These are phyloP conservation scores for Diplodia scrobiculata DNA, from an alignment of 2,329 filamentous ascomycete genomes.

Conservation along the genomic window DNA sequence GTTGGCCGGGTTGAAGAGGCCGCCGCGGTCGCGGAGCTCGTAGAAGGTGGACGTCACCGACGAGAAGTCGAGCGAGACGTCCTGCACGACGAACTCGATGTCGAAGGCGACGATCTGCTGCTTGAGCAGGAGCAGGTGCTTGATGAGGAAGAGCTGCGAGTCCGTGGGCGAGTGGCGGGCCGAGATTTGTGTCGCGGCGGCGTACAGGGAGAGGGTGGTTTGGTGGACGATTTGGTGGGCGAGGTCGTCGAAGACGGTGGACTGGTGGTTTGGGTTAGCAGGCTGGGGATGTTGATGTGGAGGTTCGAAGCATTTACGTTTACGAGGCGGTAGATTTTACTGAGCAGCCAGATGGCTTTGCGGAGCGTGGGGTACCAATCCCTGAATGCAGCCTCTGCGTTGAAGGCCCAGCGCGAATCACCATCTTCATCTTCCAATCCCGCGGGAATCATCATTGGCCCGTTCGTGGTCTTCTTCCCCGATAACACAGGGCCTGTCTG, in stretches of 20 bases:
- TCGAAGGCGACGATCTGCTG: conserved; percentile 95
- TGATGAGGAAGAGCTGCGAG: conserved; percentile 87
- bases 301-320: conserved; percentile 53
- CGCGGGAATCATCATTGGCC: conserved; percentile 36
- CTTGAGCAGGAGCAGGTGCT: conserved; percentile 91
- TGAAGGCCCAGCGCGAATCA: conserved; percentile 56
- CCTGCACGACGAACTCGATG: conserved; percentile 72
- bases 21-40: conserved; percentile 65
- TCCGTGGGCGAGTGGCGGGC: conserved; percentile 68
- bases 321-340: conserved; percentile 69
- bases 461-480: conserved; percentile 55
- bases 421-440: conserved; percentile 55
- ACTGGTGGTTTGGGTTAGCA: conserved; percentile 46
- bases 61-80: conserved; percentile 66
- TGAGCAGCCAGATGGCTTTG: conserved; percentile 69
- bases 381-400: conserved; percentile 59
- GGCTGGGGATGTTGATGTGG: neutral
- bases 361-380: conserved; percentile 68
- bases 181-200: conserved; percentile 71
- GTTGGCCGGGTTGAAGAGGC: conserved; percentile 65
- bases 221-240: conserved; percentile 85
- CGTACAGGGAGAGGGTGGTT: conserved; percentile 79
- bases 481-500: conserved; percentile 53
- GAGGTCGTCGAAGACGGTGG: conserved; percentile 69
- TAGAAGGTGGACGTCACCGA: conserved; percentile 66